Percentiles rank a stretch among this genome's conserved stretches.
phyloP scores from a whole-genome alignment of 2,329 filamentous ascomycete genomes.

The Botrytis cinerea region DNA sequence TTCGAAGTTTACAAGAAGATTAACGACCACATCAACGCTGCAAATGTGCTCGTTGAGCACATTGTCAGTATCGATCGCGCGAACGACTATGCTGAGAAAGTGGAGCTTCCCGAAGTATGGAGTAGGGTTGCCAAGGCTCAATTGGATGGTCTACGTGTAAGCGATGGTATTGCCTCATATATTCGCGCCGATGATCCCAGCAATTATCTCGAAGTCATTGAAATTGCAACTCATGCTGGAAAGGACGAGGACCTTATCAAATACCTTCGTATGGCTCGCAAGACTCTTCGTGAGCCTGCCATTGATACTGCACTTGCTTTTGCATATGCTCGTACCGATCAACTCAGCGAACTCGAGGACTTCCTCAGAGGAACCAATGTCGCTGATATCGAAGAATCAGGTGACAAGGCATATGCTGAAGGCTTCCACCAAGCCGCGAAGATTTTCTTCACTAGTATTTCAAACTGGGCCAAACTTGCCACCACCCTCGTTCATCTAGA shows the following conservation, averaged over 20 bases:
- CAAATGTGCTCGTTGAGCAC: slow-evolving; percentile 91
- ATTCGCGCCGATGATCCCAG: slow-evolving; percentile 91
- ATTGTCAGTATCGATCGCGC: slow-evolving; percentile 98
- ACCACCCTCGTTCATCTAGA: slow-evolving; percentile 96
- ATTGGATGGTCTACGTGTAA: slow-evolving; percentile 89
- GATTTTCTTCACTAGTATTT: slow-evolving; percentile 98
- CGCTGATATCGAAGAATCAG: slow-evolving; percentile 92
- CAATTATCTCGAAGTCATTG: slow-evolving; percentile 95
- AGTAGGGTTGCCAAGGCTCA: slow-evolving; percentile 98
- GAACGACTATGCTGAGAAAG: slow-evolving; percentile 90
- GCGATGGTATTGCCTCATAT: slow-evolving; percentile 93
- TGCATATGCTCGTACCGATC: slow-evolving; percentile 87
- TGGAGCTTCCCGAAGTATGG: slow-evolving; percentile 95
- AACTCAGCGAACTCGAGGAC: slow-evolving; percentile 91
- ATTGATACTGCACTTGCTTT: slow-evolving; percentile 95
- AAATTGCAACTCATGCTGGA: slow-evolving; percentile 89
- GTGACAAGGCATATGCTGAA: slow-evolving; percentile 96
- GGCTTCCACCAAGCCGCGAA: slow-evolving; percentile 94
- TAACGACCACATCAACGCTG: slow-evolving; percentile 81
- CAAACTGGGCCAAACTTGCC: slow-evolving; percentile 98
- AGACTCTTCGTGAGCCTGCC: slow-evolving; percentile 89
- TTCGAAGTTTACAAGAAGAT: slow-evolving; percentile 99
- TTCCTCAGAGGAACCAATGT: slow-evolving; percentile 93
- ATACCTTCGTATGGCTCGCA: slow-evolving; percentile 94
- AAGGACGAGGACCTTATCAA: slow-evolving; percentile 98